Conservation (phyloP, 2,329 filamentous ascomycete species). For the Aspergillus terreus region DNA sequence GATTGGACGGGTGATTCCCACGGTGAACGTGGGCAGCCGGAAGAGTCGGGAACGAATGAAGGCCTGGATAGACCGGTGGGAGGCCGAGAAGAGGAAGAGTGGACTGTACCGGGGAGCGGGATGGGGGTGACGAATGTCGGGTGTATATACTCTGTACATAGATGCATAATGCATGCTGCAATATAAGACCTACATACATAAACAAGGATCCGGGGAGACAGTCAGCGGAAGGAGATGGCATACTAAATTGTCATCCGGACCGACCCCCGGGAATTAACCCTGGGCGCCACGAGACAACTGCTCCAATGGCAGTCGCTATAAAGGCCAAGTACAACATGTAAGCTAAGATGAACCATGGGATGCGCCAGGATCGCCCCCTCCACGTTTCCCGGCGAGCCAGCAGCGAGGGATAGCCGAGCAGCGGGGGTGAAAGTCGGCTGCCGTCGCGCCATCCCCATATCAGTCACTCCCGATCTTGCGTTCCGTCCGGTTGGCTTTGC, state of each 20-base stretch:
- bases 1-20: constrained; percentile 88
- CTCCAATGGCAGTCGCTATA: too few relatives aligned
- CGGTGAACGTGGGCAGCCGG: constrained; percentile 75
- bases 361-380: background rate
- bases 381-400: background rate
- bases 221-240: background rate
- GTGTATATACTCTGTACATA: background rate
- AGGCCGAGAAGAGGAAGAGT: constrained; percentile 59
- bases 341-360: background rate
- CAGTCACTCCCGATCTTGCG: constrained; percentile 21
- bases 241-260: too few relatives aligned
- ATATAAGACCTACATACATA: too few relatives aligned
- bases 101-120: constrained; percentile 50
- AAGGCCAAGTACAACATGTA: background rate
- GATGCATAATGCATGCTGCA: too few relatives aligned
- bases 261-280: too few relatives aligned
- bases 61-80: constrained; percentile 62
- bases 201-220: too few relatives aligned
- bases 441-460: background rate
- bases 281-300: too few relatives aligned
- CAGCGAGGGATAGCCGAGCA: constrained; percentile 9
- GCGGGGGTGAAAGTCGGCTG: constrained; percentile 18
- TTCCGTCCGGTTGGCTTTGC: constrained; percentile 18
- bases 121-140: background rate
- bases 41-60: constrained; percentile 65